Base-by-base conservation (phyloP, 73 alveolate species). In the Breviolum minutum region DNA sequence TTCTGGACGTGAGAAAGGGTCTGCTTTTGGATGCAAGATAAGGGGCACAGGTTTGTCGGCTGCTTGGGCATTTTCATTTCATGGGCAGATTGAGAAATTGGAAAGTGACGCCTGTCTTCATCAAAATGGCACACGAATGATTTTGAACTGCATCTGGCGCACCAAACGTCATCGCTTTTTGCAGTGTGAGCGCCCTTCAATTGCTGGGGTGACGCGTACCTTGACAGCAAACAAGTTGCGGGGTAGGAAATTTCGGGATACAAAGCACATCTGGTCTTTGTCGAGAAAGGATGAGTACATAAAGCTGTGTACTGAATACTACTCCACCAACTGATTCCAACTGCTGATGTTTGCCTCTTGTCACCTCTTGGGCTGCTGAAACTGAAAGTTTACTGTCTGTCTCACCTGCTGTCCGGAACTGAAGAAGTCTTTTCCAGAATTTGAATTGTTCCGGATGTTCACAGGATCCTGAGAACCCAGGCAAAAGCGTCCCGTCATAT, bases 201-300 rank as follows among this genome's bases (percentile, higher is more conserved):
- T 63, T 66, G 97, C 97, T 90, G 79, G 7, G 97, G 97, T n/a
- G 97, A 90, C 27, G 85, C 85, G 48, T 90, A 90, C 97, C 97
- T 88, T 60, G 60, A 48, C 89, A 80, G 89, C 89, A 48, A 30
- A 40, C 54, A 40, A 40, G 54, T 3, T 40, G 54, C 54, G 54
- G 54, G 54, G 54, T 40, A 40, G 54, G 54, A 40, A 40, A 3
- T 40, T 40, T 40, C 54, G 54, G 3, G 0, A 3, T 40, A 40
- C 54, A 40, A 40, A 40, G 54, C 54, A 40, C 54, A 40, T 40
- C 54, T 40, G 11, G 24, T 66, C 74, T 66, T 13, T 66, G 17
- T 17, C 74, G 74, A 66, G n/a, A n/a, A n/a, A n/a, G n/a, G n/a
- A n/a, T n/a, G n/a, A n/a, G n/a, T n/a, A n/a, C n/a, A n/a, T n/a